phyloP scores from a whole-genome alignment of 164 flowering plant genomes.

The Chimonanthus salicifolius region DNA sequence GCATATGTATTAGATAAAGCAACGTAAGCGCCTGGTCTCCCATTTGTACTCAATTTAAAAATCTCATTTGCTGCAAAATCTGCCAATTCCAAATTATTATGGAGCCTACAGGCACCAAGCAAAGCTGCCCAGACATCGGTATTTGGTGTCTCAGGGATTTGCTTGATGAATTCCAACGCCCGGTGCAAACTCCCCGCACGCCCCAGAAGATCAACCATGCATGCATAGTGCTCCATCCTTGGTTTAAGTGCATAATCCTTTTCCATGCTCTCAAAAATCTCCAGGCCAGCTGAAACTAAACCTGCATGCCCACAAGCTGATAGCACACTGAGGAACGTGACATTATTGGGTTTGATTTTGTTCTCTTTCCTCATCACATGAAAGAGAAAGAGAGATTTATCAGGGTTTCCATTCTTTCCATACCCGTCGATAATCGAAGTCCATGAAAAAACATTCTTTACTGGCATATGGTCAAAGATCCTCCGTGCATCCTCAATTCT shows the following conservation, averaged over 20 bases:
- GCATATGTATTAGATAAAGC: conserved; percentile 83
- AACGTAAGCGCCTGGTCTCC: conserved; percentile 78
- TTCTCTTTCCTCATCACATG: conserved; percentile 32
- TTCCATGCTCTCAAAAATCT: conserved; percentile 73
- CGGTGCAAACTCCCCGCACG: conserved; percentile 60
- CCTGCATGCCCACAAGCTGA: conserved; percentile 97
- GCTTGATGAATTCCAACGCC: conserved; percentile 59
- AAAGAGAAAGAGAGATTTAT: conserved; percentile 63
- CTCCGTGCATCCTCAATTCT: conserved; percentile 56
- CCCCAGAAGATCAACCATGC: conserved; percentile 93
- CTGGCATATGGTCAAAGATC: conserved; percentile 60
- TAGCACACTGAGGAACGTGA: conserved; percentile 75
- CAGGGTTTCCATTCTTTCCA: conserved; percentile 77
- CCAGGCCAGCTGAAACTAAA: conserved; percentile 49
- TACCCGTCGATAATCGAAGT: conserved; percentile 97
- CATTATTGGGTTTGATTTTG: conserved; percentile 54
- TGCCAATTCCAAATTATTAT: conserved; percentile 74
- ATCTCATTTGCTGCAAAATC: conserved; percentile 69
- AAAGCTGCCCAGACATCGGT: conserved; percentile 95
- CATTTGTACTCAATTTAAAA: conserved; percentile 45
- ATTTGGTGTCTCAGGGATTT: conserved; percentile 73
- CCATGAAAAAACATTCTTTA: conserved; percentile 80
- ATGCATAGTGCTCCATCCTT: conserved; percentile 90
- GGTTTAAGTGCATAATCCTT: conserved; percentile 58
- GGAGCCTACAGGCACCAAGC: conserved; percentile 70